Base-by-base conservation (phyloP, 2,329 filamentous ascomycete species). In the Paraphaeosphaeria minitans region DNA sequence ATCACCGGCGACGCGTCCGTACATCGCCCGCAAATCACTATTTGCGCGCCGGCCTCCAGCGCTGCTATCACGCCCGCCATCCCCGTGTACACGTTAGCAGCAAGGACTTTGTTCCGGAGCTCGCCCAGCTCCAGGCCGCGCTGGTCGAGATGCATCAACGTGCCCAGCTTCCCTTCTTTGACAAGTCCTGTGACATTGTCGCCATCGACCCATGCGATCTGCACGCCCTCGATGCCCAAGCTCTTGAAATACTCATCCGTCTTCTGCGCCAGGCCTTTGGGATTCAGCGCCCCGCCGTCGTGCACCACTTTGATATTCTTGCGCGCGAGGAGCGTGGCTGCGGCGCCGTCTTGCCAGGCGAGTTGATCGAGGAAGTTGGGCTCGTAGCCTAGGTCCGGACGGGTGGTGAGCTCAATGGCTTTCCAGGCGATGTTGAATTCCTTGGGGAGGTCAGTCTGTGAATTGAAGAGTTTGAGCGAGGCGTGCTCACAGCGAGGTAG, bases 201-300 rank as follows among this genome's bases (percentile, higher is more conserved):
- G 0, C 80, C 81, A 3, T 66, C 68, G 2, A 82, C 72, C 54
- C 77, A 80, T 0, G 78, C 79, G n/a, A 82, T 72, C 48, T 56
- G 65, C 55, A 67, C 46, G 16, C 57, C 62, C 12, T 57, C 13
- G n/a, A 57, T 58, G 10, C 52, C 59, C 53, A 62, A 55, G 39
- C 59, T 59, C 47, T 59, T 51, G 22, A 67, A 59, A 46, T 65
- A 67, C 19, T 55, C 67, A 16, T 75, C 63, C 1, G 78, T 73
- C 59, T 78, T 77, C 35, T 78, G 57, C 4, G 84, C 81, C 13
- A 86, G 67, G 0, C 78, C 81, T 55, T 77, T 74, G 0, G 85
- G 84, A 56, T 86, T 82, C 12, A 84, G 72, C 1, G 80, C 82
- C 1, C 84, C 84, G 4, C 84, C 84, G 61, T 86, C 84, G 61